These are phyloP conservation scores for Cutaneotrichosporon cavernicola DNA, from an alignment of 1,284 basidiomycete species.

Conservation along the genomic window DNA sequence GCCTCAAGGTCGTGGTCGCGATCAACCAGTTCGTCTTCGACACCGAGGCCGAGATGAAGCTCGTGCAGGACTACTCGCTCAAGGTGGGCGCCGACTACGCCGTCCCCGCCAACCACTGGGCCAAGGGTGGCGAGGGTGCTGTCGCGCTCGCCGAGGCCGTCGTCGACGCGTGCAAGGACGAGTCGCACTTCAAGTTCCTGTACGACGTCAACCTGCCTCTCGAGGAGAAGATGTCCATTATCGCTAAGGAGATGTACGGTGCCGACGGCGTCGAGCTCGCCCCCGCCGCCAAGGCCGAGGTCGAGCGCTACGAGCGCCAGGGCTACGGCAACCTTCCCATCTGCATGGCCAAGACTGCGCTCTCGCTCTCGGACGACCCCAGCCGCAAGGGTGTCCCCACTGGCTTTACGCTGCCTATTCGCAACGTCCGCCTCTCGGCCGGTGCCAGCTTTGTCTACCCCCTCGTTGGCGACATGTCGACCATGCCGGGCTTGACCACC, in stretches of 20 bases:
- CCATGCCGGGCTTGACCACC: constrained; percentile 95
- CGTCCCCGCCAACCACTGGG: constrained; percentile 95
- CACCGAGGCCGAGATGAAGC: constrained; percentile 82
- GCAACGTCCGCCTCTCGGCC: constrained; percentile 81
- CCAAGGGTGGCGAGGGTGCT: constrained; percentile 84
- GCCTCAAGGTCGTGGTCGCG: constrained; percentile 93
- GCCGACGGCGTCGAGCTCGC: constrained; percentile 84
- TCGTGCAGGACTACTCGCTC: constrained; percentile 77
- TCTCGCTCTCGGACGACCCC: constrained; percentile 94
- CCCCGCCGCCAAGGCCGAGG: constrained; percentile 77
- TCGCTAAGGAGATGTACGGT: constrained; percentile 86
- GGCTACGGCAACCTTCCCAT: constrained; percentile 58
- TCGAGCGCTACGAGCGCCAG: constrained; percentile 89
- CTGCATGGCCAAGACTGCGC: constrained; percentile 98
- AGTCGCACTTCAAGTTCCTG: constrained; percentile 82
- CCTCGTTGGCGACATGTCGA: constrained; percentile 90
- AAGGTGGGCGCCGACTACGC: constrained; percentile 91
- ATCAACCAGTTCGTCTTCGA: constrained; percentile 96
- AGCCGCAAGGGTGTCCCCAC: constrained; percentile 83
- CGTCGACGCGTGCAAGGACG: constrained; percentile 76
- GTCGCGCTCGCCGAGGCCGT: constrained; percentile 83
- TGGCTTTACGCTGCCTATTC: constrained; percentile 90
- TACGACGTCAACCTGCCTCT: constrained; percentile 82
- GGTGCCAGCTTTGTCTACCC: constrained; percentile 97
- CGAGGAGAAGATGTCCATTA: constrained; percentile 80